A percentile compares a stretch with the other conserved stretches of the same genome.
These are phyloP conservation scores for Crithidia acanthocephali DNA, from an alignment of 208 protist species.

Conservation along the genomic window DNA sequence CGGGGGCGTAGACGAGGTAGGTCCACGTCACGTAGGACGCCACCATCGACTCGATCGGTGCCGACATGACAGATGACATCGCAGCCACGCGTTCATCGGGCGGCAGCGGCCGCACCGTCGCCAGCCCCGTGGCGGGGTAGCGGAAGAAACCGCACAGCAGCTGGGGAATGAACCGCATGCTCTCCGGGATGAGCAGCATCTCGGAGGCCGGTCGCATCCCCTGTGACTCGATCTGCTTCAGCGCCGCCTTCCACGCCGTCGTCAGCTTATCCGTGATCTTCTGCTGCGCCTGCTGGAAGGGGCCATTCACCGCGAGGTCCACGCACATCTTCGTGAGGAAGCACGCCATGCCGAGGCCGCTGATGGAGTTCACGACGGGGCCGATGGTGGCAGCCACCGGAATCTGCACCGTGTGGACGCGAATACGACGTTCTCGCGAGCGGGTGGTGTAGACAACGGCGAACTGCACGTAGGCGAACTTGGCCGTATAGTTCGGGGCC, in stretches of 20 bases:
- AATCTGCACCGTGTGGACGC: slow-evolving; percentile 86
- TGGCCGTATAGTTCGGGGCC: slow-evolving; percentile 50
- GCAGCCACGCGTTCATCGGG: slow-evolving; percentile 72
- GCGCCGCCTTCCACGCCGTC: slow-evolving; percentile 45
- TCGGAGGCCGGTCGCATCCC: slow-evolving; percentile 42
- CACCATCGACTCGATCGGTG: slow-evolving; percentile 64
- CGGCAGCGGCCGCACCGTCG: slow-evolving; percentile 43
- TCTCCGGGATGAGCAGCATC: slow-evolving; percentile 68
- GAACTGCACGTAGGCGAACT: slow-evolving; percentile 85
- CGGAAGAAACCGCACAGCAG: slow-evolving; percentile 84
- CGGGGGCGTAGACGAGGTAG: slow-evolving; percentile 69
- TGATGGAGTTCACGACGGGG: slow-evolving; percentile 75
- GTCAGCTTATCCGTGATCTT: slow-evolving; percentile 59
- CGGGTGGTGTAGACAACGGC: slow-evolving; percentile 82
- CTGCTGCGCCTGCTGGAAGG: slow-evolving; percentile 71
- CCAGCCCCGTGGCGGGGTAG: slow-evolving; percentile 54
- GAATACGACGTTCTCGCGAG: slow-evolving; percentile 80
- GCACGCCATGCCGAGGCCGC: slow-evolving; percentile 63
- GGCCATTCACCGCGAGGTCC: slow-evolving; percentile 52
- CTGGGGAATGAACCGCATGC: slow-evolving; percentile 81
- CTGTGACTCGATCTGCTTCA: slow-evolving; percentile 54
- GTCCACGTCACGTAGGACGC: slow-evolving; percentile 77
- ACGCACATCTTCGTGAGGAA: slow-evolving; percentile 82
- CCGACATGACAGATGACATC: slow-evolving; percentile 80
- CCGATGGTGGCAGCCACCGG: slow-evolving; percentile 47